Evolutionary conservation across 139 green algal genomes (phyloP), one percentile per base, ranked within the genome.

Genomic region (Chlamydomonas urium): DNA sequence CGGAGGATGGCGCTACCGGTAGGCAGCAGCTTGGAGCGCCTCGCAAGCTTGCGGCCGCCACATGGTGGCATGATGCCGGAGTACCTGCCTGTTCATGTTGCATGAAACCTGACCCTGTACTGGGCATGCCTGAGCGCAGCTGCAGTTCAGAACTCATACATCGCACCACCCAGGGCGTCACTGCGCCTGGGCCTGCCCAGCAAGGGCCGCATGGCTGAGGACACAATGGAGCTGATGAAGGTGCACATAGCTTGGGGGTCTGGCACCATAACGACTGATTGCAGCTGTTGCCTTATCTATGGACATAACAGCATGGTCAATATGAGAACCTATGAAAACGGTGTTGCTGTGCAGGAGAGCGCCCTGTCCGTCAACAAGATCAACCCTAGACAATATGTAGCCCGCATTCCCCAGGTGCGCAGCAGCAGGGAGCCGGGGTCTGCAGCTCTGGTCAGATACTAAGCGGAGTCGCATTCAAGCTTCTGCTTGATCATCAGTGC

Each of bases 161-260:
- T 69, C 50, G 37, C 81, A 3, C 56, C 70, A 0, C 78, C 80
- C 17, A 78, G 83, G 60, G 67, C 57, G 21, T 67, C 76, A 1
- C 80, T 96, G 37, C 84, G 94, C 38, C 77, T 99, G 75, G 95
- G 85, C 0, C 80, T 99, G 28, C 95, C 95, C 19, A 93, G 82
- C 85, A 99, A 99, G 79, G 95, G 95, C 3, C 89, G 95, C 65
- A 98, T 99, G 95, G 93, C 95, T 21, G 95, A 99, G 75, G 95
- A 98, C 78, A 98, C 94, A 4, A 76, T 96, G 72, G 37, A 89
- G 47, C 87, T 99, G 32, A 83, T 98, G n/a, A 92, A 92, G 81
- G 89, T 63, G 29, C 53, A 36, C n/a, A 63, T 63, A 10, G 53
- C 6, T 17, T 63, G 53, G 53, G 26, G 10, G 21, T 56, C 45